Base-by-base conservation (phyloP, 768 basidiomycete genomes). In the Amylocystis lapponica region DNA sequence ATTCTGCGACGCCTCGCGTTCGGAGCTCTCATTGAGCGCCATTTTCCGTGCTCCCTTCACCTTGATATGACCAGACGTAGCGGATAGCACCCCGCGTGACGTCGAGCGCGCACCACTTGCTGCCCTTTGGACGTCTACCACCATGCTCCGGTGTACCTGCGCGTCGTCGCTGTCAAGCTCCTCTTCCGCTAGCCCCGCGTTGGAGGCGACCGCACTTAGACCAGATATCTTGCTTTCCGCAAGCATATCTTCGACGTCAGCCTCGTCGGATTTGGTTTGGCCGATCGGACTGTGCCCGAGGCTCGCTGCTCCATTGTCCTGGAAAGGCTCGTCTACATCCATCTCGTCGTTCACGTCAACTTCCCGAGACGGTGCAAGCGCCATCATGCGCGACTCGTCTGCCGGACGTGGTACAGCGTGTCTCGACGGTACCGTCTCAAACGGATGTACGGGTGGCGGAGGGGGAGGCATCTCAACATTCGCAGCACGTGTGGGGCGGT, bases 81-180 rank as follows among this genome's bases (percentile, higher is more conserved):
- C 22, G 9, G 22, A n/a, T 11, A 8, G 17, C 5, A 23, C 13
- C 20, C 25, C 6, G 1, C 21, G 13, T 43, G 41, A 5, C 25
- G 6, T 21, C 16, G 16, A 4, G 32, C 27, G 6, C 5, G 20
- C 27, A 11, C n/a, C n/a, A n/a, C n/a, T n/a, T n/a, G n/a, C n/a
- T n/a, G n/a, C n/a, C n/a, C n/a, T n/a, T n/a, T 34, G 21, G 7
- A 12, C 25, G 14, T 22, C 9, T 3, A 33, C 16, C 3, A 43
- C 45, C 1, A 49, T 35, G 21, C 26, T 47, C 22, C 19, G 16
- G 13, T 29, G 36, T 17, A 19, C 34, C n/a, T 44, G 49, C 45
- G 45, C 25, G 43, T 54, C 52, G 39, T 54, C 52, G 36, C 46
- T 51, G 26, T 54, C 53, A 9, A 54, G 39, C 23, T 47, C 43